Evolutionary conservation across 1,284 basidiomycete species (phyloP).

Genomic region (Pseudozyma pruni): DNA sequence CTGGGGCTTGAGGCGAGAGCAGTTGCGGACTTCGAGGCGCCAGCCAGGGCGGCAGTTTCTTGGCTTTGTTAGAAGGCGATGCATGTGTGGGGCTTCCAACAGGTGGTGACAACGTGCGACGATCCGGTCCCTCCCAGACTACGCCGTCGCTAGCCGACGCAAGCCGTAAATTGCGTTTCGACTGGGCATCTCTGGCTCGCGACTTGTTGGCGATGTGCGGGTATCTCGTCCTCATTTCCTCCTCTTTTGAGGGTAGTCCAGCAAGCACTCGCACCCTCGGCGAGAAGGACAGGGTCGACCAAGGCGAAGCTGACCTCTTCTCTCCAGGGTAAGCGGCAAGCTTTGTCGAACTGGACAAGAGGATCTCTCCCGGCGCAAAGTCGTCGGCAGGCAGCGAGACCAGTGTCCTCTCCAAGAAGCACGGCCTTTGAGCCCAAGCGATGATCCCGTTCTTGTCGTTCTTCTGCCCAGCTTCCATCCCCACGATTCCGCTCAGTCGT

Average conservation of each 20-base stretch:
- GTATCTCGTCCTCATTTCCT: slow-evolving; percentile 26
- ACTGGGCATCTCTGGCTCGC: slow-evolving; percentile 27
- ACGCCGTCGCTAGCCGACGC: slow-evolving; percentile 21
- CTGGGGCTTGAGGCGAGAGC: slow-evolving; percentile 16
- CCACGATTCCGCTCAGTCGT: slow-evolving; percentile 10
- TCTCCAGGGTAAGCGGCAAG: not conserved
- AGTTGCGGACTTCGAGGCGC: slow-evolving; percentile 26
- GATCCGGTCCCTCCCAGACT: slow-evolving; percentile 20
- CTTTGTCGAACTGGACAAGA: slow-evolving; percentile 9
- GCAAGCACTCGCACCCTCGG: slow-evolving; percentile 39
- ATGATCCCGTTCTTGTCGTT: slow-evolving; percentile 41
- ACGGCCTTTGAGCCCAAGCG: slow-evolving; percentile 30
- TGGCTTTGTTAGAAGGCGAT: slow-evolving; percentile 19
- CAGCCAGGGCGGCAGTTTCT: slow-evolving; percentile 45
- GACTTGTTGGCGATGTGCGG: slow-evolving; percentile 14
- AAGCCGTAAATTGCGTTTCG: slow-evolving; percentile 13
- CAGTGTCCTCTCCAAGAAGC: slow-evolving; percentile 18
- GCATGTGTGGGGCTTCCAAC: slow-evolving; percentile 10
- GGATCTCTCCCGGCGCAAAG: slow-evolving; percentile 31
- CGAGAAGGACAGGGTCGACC: slow-evolving; percentile 24
- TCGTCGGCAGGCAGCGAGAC: slow-evolving; percentile 25
- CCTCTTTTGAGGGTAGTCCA: slow-evolving; percentile 32
- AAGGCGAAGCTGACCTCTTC: not conserved
- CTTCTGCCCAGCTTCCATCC: slow-evolving; percentile 6
- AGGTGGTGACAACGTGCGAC: not conserved